Base-by-base conservation (phyloP, 192 early-diverging fungal genomes). In the Rhizophagus sp. region DNA sequence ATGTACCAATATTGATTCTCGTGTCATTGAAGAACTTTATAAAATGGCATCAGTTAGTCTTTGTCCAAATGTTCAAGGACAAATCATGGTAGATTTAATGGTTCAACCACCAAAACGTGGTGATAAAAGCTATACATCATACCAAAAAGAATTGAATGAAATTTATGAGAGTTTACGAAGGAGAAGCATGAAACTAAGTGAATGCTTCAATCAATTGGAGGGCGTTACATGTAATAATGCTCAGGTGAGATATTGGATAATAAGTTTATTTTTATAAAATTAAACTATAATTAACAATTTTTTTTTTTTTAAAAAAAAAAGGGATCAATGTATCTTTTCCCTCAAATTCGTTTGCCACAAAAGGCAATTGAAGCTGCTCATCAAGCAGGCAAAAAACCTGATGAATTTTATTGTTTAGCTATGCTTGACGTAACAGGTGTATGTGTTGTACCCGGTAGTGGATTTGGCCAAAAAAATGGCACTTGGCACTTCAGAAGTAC, bases 271-370 rank as follows among this genome's bases (percentile, higher is more conserved):
- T 30, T 24, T 13, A 66, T 3, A 33, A 47, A 47, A 44, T 44
- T 44, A 44, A 44, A 12, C 0, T 12, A 11, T 44, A 47, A 47
- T 12, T 47, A 12, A 47, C 44, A 66, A 0, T 30, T 9, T 30
- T 12, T 66, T 24, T 27, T 11, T 30, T 13, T 66, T 30, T 30
- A 11, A 30, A 30, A 30, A 30, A 30, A 30, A 30, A 66, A 95
- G 82, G 98, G 98, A 69, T 94, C 98, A 72, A 96, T 99, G 96
- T 99, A 99, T 86, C 88, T 97, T 73, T 98, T 98, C 90, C 98
- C 98, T 19, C 86, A 82, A 39, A 91, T 99, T 73, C 79, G 80
- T 62, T 82, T 98, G 11, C 94, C 97, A 25, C 71, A 84, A 71
- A 92, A 90, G 75, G 95, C 96, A 61, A 85, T 97, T 30, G 91